A percentile compares a stretch with the other conserved stretches of the same genome.
Conservation (phyloP, 2,329 filamentous ascomycete species). For the Cordyceps tenuipes region DNA sequence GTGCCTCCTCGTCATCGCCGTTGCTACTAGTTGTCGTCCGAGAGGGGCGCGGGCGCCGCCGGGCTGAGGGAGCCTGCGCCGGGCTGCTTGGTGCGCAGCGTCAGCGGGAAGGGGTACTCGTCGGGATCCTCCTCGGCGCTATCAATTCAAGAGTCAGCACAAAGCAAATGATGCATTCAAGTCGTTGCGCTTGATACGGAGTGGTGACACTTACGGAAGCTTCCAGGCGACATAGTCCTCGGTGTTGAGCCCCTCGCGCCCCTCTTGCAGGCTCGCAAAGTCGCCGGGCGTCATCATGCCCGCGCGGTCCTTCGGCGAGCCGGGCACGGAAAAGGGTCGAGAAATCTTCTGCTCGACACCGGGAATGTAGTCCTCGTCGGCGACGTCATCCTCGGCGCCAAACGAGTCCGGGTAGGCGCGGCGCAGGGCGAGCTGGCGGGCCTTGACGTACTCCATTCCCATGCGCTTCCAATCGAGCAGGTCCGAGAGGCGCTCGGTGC, state of each 20-base stretch:
- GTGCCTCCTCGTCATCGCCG: neutral
- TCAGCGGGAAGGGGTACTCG: constrained; percentile 54
- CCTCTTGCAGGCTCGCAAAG: constrained; percentile 93
- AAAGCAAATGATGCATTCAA: neutral
- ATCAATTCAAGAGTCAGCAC: constrained; percentile 4
- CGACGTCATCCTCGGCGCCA: constrained; percentile 67
- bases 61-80: neutral
- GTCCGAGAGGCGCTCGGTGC: constrained; percentile 90
- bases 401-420: constrained; percentile 89
- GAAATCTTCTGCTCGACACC: constrained; percentile 93
- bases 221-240: constrained; percentile 99
- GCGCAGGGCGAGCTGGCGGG: constrained; percentile 81
- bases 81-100: constrained; percentile 44
- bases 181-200: neutral
- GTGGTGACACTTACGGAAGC: constrained; percentile 66
- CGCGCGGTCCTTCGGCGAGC: constrained; percentile 79
- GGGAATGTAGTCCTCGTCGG: constrained; percentile 83
- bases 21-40: neutral
- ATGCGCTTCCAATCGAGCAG: constrained; percentile 98
- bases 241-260: constrained; percentile 82
- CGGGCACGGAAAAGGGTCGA: constrained; percentile 85
- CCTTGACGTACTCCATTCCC: constrained; percentile 99
- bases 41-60: neutral
- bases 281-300: constrained; percentile 99
- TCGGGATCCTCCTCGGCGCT: constrained; percentile 91